Evolutionary conservation across 2,329 filamentous ascomycete species (phyloP).

Genomic region (Penicillium digitatum): DNA sequence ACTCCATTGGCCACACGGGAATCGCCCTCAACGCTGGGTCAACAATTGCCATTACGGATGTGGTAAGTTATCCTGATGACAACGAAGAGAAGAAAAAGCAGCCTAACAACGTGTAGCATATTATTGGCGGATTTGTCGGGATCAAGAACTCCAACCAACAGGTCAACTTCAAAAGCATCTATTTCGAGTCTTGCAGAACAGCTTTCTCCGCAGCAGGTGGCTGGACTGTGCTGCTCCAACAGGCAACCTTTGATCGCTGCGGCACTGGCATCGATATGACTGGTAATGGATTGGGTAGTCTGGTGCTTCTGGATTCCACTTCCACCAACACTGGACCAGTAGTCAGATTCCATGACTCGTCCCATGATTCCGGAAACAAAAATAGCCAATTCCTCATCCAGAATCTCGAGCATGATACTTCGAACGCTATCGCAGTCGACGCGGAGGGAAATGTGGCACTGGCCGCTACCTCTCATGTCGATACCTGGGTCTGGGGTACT

Average conservation of each 20-base stretch:
- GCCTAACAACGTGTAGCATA: slow-evolving; percentile 16
- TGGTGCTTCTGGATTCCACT: slow-evolving; percentile 30
- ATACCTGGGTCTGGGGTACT: slow-evolving; percentile 37
- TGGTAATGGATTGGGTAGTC: slow-evolving; percentile 23
- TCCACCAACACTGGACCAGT: slow-evolving; percentile 25
- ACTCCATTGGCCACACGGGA: slow-evolving; percentile 28
- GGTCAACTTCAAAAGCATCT: slow-evolving; percentile 46
- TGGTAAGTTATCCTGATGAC: slow-evolving; percentile 14
- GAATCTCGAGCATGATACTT: slow-evolving; percentile 23
- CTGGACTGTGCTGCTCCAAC: slow-evolving; percentile 27
- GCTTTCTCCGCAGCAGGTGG: slow-evolving; percentile 42
- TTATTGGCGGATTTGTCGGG: slow-evolving; percentile 29
- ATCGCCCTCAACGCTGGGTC: slow-evolving; percentile 25
- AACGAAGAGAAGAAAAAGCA: neutral
- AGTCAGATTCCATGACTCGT: slow-evolving; percentile 28
- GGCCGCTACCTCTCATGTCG: slow-evolving; percentile 16
- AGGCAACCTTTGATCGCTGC: slow-evolving; percentile 27
- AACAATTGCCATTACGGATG: slow-evolving; percentile 27
- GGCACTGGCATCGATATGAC: slow-evolving; percentile 31
- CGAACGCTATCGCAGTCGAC: slow-evolving; percentile 30
- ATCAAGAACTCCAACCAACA: slow-evolving; percentile 32
- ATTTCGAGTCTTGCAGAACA: slow-evolving; percentile 58
- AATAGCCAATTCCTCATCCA: slow-evolving; percentile 31
- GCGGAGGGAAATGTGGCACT: slow-evolving; percentile 21
- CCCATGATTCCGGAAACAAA: slow-evolving; percentile 23